These are phyloP conservation scores for Terfezia claveryi DNA, from an alignment of 495 filamentous ascomycete genomes.

Conservation along the genomic window DNA sequence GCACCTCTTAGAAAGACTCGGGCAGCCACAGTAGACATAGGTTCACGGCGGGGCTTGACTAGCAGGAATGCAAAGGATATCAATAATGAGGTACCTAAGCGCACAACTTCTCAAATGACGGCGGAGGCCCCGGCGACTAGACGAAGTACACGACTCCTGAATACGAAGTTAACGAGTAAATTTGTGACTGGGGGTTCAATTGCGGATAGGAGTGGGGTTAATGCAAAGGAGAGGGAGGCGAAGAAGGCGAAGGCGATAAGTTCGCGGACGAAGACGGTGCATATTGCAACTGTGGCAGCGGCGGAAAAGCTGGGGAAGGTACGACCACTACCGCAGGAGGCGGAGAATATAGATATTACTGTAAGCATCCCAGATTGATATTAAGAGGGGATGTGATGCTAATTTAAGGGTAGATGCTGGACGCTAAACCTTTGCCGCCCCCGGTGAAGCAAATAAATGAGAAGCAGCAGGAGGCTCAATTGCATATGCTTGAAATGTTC, in stretches of 20 bases:
- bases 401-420: slow-evolving; percentile 10
- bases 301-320: slow-evolving; percentile 10
- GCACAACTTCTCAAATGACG: slow-evolving; percentile 12
- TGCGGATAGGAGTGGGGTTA: slow-evolving; percentile 10
- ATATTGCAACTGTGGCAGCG: slow-evolving; percentile 6
- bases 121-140: slow-evolving; percentile 25
- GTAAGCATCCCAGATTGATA: slow-evolving; percentile 8
- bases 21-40: slow-evolving; percentile 14
- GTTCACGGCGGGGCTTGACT: slow-evolving; percentile 13
- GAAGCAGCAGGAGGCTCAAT: slow-evolving; percentile 54
- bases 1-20: slow-evolving; percentile 13
- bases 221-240: slow-evolving; percentile 20
- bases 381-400: too few relatives aligned
- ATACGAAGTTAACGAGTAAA: slow-evolving; percentile 19
- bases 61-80: slow-evolving; percentile 14
- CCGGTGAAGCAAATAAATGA: slow-evolving; percentile 6
- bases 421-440: slow-evolving; percentile 20
- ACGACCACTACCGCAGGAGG: too few relatives aligned
- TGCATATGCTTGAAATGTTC: slow-evolving; percentile 58
- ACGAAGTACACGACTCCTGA: slow-evolving; percentile 14
- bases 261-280: slow-evolving; percentile 4
- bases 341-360: slow-evolving; percentile 14
- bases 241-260: slow-evolving; percentile 13
- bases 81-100: slow-evolving; percentile 12
- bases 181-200: slow-evolving; percentile 11